These are phyloP conservation scores for Coemansia sp. DNA, from an alignment of 192 early-diverging fungal species.

Conservation along the genomic window DNA sequence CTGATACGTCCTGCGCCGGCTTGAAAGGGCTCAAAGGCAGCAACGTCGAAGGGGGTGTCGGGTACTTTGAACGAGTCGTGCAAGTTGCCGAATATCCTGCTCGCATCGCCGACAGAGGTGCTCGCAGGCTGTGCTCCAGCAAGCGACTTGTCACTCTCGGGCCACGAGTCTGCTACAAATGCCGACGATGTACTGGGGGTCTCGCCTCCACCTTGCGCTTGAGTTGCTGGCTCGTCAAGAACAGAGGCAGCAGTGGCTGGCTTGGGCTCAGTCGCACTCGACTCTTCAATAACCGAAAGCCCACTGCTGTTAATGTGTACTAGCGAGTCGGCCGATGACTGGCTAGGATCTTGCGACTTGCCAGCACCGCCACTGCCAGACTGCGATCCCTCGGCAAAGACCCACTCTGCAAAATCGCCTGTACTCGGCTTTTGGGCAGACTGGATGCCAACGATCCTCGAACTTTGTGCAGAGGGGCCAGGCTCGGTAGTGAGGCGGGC, in stretches of 20 bases:
- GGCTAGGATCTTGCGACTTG: slow-evolving; percentile 2
- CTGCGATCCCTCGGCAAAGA: slow-evolving; percentile 39
- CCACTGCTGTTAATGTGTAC: slow-evolving; percentile 18
- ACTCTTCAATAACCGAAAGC: slow-evolving; percentile 25
- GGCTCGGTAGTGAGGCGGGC: not conserved
- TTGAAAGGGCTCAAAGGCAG: slow-evolving; percentile 11
- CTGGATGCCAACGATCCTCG: not conserved
- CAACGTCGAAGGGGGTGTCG: slow-evolving; percentile 1
- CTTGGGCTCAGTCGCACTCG: not conserved
- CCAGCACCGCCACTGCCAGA: slow-evolving; percentile 1
- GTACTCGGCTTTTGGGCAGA: slow-evolving; percentile 11
- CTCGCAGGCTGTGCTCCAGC: not conserved
- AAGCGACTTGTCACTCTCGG: not conserved
- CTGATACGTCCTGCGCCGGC: not conserved
- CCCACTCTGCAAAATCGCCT: slow-evolving; percentile 48
- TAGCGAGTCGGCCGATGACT: slow-evolving; percentile 33
- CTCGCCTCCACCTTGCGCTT: not conserved
- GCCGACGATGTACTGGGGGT: not conserved
- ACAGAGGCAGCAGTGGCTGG: not conserved
- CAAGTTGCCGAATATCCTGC: not conserved
- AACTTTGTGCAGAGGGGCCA: not conserved
- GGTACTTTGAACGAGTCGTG: slow-evolving; percentile 4
- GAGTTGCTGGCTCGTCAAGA: not conserved
- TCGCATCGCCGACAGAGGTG: slow-evolving; percentile 1
- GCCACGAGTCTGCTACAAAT: not conserved